Base-by-base conservation (phyloP, 441 rosid species). In the Euphorbia schlechtendalii region DNA sequence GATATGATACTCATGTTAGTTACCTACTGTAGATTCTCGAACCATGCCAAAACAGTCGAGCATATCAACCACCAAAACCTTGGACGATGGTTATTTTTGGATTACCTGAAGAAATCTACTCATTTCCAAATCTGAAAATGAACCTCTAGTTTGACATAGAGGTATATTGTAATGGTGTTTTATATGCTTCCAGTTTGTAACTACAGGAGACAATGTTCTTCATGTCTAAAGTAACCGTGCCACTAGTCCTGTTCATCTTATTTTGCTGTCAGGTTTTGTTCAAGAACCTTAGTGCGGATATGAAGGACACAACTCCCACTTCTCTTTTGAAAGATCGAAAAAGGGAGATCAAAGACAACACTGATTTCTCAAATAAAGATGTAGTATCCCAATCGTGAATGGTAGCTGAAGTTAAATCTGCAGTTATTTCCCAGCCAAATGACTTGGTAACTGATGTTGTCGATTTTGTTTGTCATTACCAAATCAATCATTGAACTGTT, bases 81-180 rank as follows among this genome's bases (percentile, higher is more conserved):
- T 95, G 99, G 99, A 95, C 99, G n/a, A 92, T 92, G 97, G 97
- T 90, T 34, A 95, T 95, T 73, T 97, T 95, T 63, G 93, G 98
- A 68, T 80, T 95, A 67, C n/a, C n/a, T n/a, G n/a, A n/a, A n/a
- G n/a, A n/a, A n/a, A n/a, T n/a, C 90, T 95, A 30, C n/a, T n/a
- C 90, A 69, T 85, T 95, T 96, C 99, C 97, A 15, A 95, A 95
- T 80, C 82, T 95, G 70, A 95, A n/a, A n/a, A n/a, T n/a, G 99
- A 95, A 95, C 73, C 90, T 95, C 57, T 92, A 92, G 78, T 95
- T 95, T 87, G 99, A 95, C 71, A 92, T 95, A 69, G 99, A 95
- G 99, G 99, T 95, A 74, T 57, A 14, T 45, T 45, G 18, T 14
- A 27, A 56, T 18, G 27, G 57, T 58, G 2, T 14, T 78, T n/a